phyloP scores from a whole-genome alignment of 805 yeast species.

The Metschnikowia amazonensis region DNA sequence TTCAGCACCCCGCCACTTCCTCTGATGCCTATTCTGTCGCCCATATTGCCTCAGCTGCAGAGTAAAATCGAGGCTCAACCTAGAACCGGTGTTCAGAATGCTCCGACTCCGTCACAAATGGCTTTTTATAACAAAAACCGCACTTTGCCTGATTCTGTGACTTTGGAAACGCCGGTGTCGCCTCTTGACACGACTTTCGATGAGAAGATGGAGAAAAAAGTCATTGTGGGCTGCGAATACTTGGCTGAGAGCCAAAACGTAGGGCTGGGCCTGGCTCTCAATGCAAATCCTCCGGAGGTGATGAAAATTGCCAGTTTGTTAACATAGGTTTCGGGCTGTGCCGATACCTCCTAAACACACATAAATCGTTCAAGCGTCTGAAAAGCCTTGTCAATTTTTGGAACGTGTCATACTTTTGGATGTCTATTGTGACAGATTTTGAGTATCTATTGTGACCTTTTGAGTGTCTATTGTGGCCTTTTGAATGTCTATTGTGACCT shows the following conservation, averaged over 20 bases:
- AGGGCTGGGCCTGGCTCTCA: background rate
- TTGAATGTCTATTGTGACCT: too few species aligned
- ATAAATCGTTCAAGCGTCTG: background rate
- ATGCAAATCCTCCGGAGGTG: slow-evolving; percentile 1
- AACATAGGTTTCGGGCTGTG: background rate
- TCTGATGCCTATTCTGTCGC: background rate
- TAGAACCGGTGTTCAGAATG: background rate
- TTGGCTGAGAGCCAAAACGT: background rate
- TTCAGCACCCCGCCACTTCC: background rate
- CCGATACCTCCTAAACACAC: background rate
- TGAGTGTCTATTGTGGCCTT: too few species aligned
- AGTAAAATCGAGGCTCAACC: background rate
- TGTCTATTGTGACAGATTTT: too few species aligned
- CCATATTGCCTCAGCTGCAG: background rate
- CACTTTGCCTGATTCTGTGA: background rate
- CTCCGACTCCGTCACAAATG: background rate
- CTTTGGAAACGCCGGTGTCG: background rate
- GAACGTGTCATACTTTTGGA: too few species aligned
- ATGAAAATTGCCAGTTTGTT: slow-evolving; percentile 3
- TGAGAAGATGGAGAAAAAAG: background rate
- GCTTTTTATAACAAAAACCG: background rate
- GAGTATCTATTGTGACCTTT: too few species aligned
- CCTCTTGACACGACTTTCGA: background rate
- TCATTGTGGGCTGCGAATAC: background rate
- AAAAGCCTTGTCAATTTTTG: background rate